A percentile compares a stretch with the other conserved stretches of the same genome.
Conservation (phyloP, 106 monocot species). For the Gastrodia elata region DNA sequence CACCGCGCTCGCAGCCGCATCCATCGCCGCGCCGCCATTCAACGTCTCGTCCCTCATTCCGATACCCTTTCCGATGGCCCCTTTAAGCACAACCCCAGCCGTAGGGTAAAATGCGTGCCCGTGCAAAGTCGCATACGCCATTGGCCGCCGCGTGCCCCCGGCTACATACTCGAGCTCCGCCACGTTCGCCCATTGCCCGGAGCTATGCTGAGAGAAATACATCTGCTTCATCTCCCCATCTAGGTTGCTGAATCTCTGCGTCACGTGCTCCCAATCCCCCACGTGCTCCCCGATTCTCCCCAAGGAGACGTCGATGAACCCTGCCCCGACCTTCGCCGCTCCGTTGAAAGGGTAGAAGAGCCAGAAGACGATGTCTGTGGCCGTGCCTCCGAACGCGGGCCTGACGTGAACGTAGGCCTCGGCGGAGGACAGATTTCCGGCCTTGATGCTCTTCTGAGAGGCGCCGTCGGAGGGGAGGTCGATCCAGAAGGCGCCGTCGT, state of each 20-base stretch:
- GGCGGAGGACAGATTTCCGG: slow-evolving; percentile 41
- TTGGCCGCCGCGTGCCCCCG: slow-evolving; percentile 15
- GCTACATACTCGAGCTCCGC: slow-evolving; percentile 29
- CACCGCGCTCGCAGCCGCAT: slow-evolving; percentile 25
- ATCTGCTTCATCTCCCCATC: slow-evolving; percentile 47
- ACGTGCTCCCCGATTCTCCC: slow-evolving; percentile 76
- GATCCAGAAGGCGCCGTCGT: slow-evolving; percentile 70
- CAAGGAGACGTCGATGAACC: slow-evolving; percentile 21
- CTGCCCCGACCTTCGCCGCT: slow-evolving; percentile 39
- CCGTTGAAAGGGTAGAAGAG: slow-evolving; percentile 92
- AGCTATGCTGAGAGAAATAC: slow-evolving; percentile 67
- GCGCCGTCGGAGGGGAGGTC: slow-evolving; percentile 48
- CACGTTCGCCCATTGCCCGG: slow-evolving; percentile 60
- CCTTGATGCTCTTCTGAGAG: slow-evolving; percentile 26
- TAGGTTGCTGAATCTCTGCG: slow-evolving; percentile 67
- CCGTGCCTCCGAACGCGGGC: slow-evolving; percentile 55
- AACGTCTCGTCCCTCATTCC: slow-evolving; percentile 63
- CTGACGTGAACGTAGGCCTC: slow-evolving; percentile 59
- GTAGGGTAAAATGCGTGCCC: slow-evolving; percentile 65
- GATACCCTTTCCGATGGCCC: slow-evolving; percentile 20
- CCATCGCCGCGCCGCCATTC: slow-evolving; percentile 36
- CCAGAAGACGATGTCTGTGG: slow-evolving; percentile 72
- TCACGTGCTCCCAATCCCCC: slow-evolving; percentile 93
- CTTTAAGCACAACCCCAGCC: slow-evolving; percentile 57
- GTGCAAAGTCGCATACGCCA: slow-evolving; percentile 45